Evolutionary conservation across 495 filamentous ascomycete genomes (phyloP), one percentile per base, ranked within the genome.

Genomic region (Chaetomidium leptoderma): DNA sequence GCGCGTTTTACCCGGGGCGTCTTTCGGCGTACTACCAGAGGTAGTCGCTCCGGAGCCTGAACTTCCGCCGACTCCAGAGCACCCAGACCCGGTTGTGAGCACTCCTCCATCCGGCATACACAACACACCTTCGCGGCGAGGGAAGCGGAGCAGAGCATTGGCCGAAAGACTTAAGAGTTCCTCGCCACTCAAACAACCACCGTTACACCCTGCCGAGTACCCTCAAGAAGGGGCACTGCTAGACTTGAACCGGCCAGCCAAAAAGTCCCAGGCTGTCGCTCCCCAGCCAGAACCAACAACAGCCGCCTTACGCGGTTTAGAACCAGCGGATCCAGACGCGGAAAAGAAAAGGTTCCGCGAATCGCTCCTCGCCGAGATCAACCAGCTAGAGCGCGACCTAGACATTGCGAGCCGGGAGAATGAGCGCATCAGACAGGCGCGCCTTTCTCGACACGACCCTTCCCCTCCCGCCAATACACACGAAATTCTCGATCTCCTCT

Each of bases 61-160:
- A 35, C 74, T 91, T 23, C 87, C 87, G 9, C 85, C 85, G 10
- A 90, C 86, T 4, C 86, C 86, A 19, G 83, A 82, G 30, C 79
- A 86, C 55, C 80, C 69, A 14, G 79, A 83, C 61, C 78, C 79
- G 6, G 68, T 76, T 4, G 67, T 78, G 27, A 78, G 72, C 55
- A 78, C 76, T 1, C 79, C 80, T 21, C 78, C 79, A 1, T 62
- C 65, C 11, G 80, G 81, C 6, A 81, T 83, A 42, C 78, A 81
- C 61, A 76, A 78, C 49, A 79, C 76, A 3, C 78, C 79, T 19
- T 75, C 78, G 43, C 71, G 70, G 63, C 71, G 72, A 23, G 65
- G 72, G 21, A 72, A 69, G 63, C 68, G 71, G 36, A 73, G 68
- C 51, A 70, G 59, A 43, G 66, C 67, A 0, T 61, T 76, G 39